Percentiles rank a stretch among this genome's conserved stretches.
phyloP scores from a whole-genome alignment of 129 eudicot species.

The Tagetes erecta region DNA sequence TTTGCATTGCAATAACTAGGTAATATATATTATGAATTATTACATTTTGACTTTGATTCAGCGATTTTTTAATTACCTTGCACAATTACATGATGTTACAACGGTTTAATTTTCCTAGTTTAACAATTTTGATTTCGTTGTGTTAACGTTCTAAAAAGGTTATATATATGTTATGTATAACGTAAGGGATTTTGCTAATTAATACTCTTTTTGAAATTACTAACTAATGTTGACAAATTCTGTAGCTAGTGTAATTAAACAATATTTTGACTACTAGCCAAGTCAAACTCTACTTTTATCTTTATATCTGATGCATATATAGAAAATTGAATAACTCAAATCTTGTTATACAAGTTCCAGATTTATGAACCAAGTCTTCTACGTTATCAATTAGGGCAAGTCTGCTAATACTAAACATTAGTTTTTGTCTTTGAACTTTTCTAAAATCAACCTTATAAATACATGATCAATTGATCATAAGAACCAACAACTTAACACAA shows the following conservation, averaged over 20 bases:
- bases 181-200: background rate
- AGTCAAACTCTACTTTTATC: background rate
- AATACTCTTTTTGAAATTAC: background rate
- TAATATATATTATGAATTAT: background rate
- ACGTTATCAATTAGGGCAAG: background rate
- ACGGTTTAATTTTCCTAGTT: too few species aligned
- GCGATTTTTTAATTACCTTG: too few species aligned
- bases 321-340: background rate
- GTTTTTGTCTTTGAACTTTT: slow-evolving; percentile 12
- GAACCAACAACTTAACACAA: background rate
- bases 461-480: background rate
- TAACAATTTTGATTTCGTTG: too few species aligned
- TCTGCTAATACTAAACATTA: background rate
- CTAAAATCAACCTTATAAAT: slow-evolving; percentile 21
- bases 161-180: background rate
- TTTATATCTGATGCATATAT: background rate
- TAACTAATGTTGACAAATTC: slow-evolving; percentile 7
- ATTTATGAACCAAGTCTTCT: slow-evolving; percentile 14
- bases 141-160: too few species aligned
- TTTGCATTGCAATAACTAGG: background rate
- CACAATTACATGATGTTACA: too few species aligned
- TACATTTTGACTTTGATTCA: too few species aligned
- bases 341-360: background rate
- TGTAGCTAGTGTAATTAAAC: background rate
- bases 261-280: background rate